A percentile compares a stretch with the other conserved stretches of the same genome.
Evolutionary conservation across 2,329 filamentous ascomycete species (phyloP).

Genomic region (Ilyonectria sp.): DNA sequence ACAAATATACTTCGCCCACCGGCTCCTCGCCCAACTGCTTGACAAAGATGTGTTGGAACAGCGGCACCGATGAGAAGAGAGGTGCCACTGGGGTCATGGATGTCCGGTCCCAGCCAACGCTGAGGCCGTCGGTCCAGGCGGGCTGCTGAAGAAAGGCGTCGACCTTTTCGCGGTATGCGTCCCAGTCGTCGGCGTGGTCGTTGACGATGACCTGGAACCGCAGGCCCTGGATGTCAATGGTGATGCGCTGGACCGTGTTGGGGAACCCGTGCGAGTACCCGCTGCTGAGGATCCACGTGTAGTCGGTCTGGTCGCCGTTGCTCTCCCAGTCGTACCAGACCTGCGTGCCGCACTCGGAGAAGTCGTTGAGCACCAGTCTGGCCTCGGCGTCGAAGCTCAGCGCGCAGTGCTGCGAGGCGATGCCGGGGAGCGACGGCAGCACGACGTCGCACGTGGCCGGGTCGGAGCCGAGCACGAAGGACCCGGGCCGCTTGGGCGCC

Average conservation of each 20-base stretch:
- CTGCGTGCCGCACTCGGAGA: slow-evolving; percentile 56
- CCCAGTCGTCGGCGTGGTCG: slow-evolving; percentile 52
- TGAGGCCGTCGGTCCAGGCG: slow-evolving; percentile 48
- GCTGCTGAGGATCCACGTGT: slow-evolving; percentile 55
- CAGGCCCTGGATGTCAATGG: slow-evolving; percentile 57
- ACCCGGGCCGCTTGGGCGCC: slow-evolving; percentile 52
- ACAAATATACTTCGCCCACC: slow-evolving; percentile 57
- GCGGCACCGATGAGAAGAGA: slow-evolving; percentile 48
- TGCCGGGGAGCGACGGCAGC: slow-evolving; percentile 53
- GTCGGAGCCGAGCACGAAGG: slow-evolving; percentile 58
- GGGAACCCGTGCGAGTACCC: slow-evolving; percentile 54
- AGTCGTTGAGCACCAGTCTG: slow-evolving; percentile 57
- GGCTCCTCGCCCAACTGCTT: slow-evolving; percentile 53
- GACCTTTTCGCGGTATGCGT: slow-evolving; percentile 52
- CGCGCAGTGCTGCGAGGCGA: slow-evolving; percentile 56
- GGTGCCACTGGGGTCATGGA: slow-evolving; percentile 47
- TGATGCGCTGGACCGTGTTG: slow-evolving; percentile 52
- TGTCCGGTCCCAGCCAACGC: slow-evolving; percentile 46
- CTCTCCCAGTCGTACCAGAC: slow-evolving; percentile 61
- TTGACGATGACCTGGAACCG: slow-evolving; percentile 58
- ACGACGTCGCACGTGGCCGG: slow-evolving; percentile 55
- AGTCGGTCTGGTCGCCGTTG: slow-evolving; percentile 54
- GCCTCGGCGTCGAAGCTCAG: slow-evolving; percentile 57
- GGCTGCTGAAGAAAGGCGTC: slow-evolving; percentile 53
- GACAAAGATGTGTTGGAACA: slow-evolving; percentile 56